Base-by-base conservation (phyloP, 352 stramenopile genomes). In the Pythium oligandrum region DNA sequence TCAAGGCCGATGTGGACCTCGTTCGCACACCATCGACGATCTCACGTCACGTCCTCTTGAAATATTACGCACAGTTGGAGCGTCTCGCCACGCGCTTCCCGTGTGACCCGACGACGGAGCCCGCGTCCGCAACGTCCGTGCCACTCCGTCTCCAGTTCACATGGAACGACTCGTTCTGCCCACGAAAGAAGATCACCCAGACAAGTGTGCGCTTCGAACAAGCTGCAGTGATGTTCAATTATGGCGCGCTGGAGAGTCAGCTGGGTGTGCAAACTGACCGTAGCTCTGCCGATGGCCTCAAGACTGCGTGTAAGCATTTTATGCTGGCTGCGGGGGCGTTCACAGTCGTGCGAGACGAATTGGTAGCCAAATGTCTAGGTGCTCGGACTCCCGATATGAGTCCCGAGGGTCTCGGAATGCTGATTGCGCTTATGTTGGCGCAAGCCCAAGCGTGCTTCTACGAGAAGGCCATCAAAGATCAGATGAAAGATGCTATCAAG, bases 81-180 rank as follows among this genome's bases (percentile, higher is more conserved):
- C 76, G 74, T 39, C 75, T 94, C 35, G 64, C 66, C 9, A 42
- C 64, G 44, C 78, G 83, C 26, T 94, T 96, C 47, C 73, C 83
- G 32, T 68, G 56, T 31, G 59, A 78, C 12, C 32, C 50, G 0
- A 9, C 50, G 17, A 26, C 17, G 17, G 17, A 26, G 17, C 17
- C 17, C 17, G 17, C 17, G 17, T 26, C 17, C 17, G 17, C 17
- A 26, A 26, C 17, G 17, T 26, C 17, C 17, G 17, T 26, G 17
- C 17, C 17, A 34, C 59, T 93, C 4, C 63, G 71, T 34, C 63
- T 97, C 12, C 71, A 80, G 40, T 96, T 96, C 59, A 82, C 79
- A n/a, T 97, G 89, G 89, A 89, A 82, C 66, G 88, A 97, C 51
- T 93, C 89, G 53, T 95, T 97, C 61, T 90, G 78, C 54, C 86